phyloP scores from a whole-genome alignment of 2,329 filamentous ascomycete species.

The Lecanosticta acicola region DNA sequence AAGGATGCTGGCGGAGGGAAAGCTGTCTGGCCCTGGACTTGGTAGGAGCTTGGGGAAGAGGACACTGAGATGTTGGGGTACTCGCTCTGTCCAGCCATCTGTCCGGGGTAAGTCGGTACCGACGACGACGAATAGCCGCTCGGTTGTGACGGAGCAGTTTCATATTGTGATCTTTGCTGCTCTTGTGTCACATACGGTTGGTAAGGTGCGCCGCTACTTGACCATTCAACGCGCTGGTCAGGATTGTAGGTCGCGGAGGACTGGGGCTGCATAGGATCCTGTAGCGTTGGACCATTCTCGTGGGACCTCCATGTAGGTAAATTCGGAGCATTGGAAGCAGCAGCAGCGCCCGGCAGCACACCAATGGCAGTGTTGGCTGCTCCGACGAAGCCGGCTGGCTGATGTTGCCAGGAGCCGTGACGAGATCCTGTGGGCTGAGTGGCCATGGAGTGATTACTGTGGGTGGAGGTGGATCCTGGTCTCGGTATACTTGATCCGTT shows the following conservation, averaged over 20 bases:
- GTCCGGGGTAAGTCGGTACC: constrained; percentile 17
- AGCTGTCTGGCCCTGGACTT: constrained; percentile 11
- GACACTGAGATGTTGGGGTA: constrained; percentile 24
- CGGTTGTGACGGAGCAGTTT: constrained; percentile 18
- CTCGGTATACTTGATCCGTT: constrained; percentile 23
- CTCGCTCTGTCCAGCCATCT: constrained; percentile 19
- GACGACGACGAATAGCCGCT: constrained; percentile 5
- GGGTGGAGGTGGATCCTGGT: constrained; percentile 24
- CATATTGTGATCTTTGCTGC: constrained; percentile 23
- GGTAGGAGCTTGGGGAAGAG: constrained; percentile 20
- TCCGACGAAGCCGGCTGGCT: constrained; percentile 13
- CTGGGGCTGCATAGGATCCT: constrained; percentile 14
- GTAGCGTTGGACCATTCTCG: constrained; percentile 20
- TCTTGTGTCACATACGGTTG: constrained; percentile 20
- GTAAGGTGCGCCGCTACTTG: constrained; percentile 18
- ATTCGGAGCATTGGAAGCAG: constrained; percentile 15
- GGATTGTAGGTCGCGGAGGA: constrained; percentile 13
- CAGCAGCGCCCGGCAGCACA: constrained; percentile 13
- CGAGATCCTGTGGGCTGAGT: constrained; percentile 22
- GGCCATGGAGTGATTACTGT: constrained; percentile 24
- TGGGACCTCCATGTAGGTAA: constrained; percentile 29
- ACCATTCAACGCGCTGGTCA: constrained; percentile 22
- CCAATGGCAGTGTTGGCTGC: constrained; percentile 13
- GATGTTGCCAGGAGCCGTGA: constrained; percentile 28
- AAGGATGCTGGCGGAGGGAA: constrained; percentile 16